Evolutionary conservation across 140 eudicot genomes (phyloP), one percentile per base, ranked within the genome.

Genomic region (Ambrosia hybrid): DNA sequence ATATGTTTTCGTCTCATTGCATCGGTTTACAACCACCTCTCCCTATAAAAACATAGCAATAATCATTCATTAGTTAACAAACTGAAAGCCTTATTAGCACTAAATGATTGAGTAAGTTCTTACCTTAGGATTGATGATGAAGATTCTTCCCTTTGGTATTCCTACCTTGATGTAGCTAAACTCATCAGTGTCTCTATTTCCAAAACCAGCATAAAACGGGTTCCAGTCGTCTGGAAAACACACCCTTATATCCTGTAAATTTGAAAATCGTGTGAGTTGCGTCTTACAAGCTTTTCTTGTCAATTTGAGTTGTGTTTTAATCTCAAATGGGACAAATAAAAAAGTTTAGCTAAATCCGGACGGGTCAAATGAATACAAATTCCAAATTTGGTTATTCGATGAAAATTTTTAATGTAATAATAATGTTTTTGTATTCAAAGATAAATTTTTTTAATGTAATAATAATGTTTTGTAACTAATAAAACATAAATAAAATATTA

Each of bases 171-270:
- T 85, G 77, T 92, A 92, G 92, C 98, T 92, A 71, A 92, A 63
- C 80, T 89, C 96, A 74, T 92, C 96, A 3, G 98, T 92, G 77
- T 92, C 96, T 85, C 98, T 78, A 80, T 92, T 92, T 80, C 98
- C 98, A 55, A 92, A 89, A 81, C 98, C 98, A 14, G 96, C 98
- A 69, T 85, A 92, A 73, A 89, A 92, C 38, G 98, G 98, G 78
- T 82, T 89, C 75, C 83, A 82, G 72, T 89, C 92, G 4, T 84
- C 52, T 63, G 98, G 95, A 75, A 87, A 92, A 57, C 88, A 81
- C 0, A 83, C 95, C 83, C 81, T 89, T 37, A 92, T 89, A 68
- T 89, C 96, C 98, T 92, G 88, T 26, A 63, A 59, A 69, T 30
- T 26, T 41, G 9, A 62, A 68, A 37, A 58, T 21, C n/a, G 8